phyloP scores from a whole-genome alignment of 179 eudicot species.

The Spinacia oleracea region DNA sequence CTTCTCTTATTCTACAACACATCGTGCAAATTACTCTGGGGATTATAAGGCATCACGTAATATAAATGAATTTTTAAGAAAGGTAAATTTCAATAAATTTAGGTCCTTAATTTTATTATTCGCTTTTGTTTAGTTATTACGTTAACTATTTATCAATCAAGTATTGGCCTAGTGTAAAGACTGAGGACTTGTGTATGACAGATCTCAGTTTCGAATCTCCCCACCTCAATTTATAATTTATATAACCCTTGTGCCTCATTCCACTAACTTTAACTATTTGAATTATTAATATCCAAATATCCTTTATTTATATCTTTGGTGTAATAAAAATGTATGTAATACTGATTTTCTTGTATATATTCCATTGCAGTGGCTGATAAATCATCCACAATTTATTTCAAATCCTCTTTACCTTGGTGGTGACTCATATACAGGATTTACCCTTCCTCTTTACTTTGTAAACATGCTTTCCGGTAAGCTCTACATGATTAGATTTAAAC shows the following conservation, averaged over 20 bases:
- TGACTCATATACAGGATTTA: slow-evolving; percentile 60
- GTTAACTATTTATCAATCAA: background rate
- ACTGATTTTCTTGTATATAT: background rate
- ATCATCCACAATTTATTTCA: slow-evolving; percentile 39
- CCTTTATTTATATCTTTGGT: too few species aligned
- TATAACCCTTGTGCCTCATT: too few species aligned
- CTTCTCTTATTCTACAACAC: slow-evolving; percentile 53
- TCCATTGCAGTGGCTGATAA: slow-evolving; percentile 39
- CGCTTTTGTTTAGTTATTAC: background rate
- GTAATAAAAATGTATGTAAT: too few species aligned
- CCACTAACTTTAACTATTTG: too few species aligned
- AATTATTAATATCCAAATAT: too few species aligned
- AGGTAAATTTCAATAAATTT: too few species aligned
- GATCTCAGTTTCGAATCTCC: too few species aligned
- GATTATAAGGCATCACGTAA: slow-evolving; percentile 41
- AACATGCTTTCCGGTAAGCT: slow-evolving; percentile 49
- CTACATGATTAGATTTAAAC: too few species aligned
- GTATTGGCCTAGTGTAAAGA: too few species aligned
- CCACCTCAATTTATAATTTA: too few species aligned
- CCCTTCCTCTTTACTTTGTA: slow-evolving; percentile 46
- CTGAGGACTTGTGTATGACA: too few species aligned
- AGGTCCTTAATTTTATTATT: background rate
- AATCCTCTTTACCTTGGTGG: slow-evolving; percentile 60
- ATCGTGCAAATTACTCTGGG: slow-evolving; percentile 36
- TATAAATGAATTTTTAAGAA: slow-evolving; percentile 53